A percentile compares a stretch with the other conserved stretches of the same genome.
phyloP scores from a whole-genome alignment of 2,329 filamentous ascomycete species.

The Arthrobotrys sinensis region DNA sequence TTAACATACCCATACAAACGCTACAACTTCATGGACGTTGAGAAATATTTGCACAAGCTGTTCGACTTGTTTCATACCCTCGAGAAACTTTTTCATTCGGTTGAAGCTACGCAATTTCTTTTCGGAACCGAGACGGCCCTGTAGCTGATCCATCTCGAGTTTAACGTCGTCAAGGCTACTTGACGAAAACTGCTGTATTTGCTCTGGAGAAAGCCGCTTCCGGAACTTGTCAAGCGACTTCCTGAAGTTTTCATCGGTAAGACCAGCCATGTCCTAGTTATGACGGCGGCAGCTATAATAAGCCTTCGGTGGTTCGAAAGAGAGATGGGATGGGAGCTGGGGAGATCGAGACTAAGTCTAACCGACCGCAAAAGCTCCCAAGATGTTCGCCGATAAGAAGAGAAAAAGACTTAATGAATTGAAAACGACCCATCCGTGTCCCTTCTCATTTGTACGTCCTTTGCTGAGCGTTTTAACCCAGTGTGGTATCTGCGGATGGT shows the following conservation, averaged over 20 bases:
- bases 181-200: slow-evolving; percentile 39
- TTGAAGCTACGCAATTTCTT: slow-evolving; percentile 61
- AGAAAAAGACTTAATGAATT: no score
- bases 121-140: slow-evolving; percentile 46
- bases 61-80: slow-evolving; percentile 63
- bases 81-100: slow-evolving; percentile 62
- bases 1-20: slow-evolving; percentile 63
- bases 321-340: no score
- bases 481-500: no score
- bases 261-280: not conserved
- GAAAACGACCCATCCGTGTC: no score
- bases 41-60: slow-evolving; percentile 62
- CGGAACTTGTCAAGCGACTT: slow-evolving; percentile 20
- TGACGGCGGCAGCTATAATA: no score
- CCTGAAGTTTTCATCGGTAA: not conserved
- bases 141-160: slow-evolving; percentile 48
- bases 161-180: slow-evolving; percentile 50
- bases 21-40: slow-evolving; percentile 62
- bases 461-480: no score
- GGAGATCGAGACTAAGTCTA: no score
- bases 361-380: no score
- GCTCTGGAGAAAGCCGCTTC: slow-evolving; percentile 45
- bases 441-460: no score
- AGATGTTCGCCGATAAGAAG: no score
- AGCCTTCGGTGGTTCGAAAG: not conserved